phyloP scores from a whole-genome alignment of 148 eudicot genomes.

The Nyssa sinensis region DNA sequence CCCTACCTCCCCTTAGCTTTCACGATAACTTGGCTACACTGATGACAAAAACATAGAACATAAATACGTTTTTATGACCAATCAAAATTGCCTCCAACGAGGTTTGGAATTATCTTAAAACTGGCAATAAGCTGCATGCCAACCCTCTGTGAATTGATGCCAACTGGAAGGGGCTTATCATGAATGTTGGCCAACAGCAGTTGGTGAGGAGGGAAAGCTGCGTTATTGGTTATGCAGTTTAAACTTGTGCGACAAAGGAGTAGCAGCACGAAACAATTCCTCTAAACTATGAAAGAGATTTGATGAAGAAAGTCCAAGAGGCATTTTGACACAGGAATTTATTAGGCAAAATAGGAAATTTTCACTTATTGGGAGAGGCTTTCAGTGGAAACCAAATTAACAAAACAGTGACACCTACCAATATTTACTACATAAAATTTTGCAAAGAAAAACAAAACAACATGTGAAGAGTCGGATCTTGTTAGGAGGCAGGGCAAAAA shows the following conservation, averaged over 20 bases:
- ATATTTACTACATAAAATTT: too few species aligned
- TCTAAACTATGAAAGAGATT: not conserved
- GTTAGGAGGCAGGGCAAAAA: too few species aligned
- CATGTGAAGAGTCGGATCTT: too few species aligned
- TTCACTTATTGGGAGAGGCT: not conserved
- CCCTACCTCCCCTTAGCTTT: too few species aligned
- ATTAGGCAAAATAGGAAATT: not conserved
- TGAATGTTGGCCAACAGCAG: not conserved
- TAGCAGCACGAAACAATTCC: not conserved
- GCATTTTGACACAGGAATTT: not conserved
- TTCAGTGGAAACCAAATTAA: not conserved
- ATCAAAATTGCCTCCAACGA: too few species aligned
- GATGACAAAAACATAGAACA: not conserved
- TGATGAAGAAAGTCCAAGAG: not conserved
- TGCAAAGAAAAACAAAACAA: too few species aligned
- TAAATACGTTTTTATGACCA: too few species aligned
- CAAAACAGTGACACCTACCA: not conserved
- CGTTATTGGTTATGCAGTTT: not conserved
- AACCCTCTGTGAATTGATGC: not conserved
- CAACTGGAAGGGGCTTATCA: not conserved
- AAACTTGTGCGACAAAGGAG: not conserved
- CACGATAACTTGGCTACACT: not conserved
- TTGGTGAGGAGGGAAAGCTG: not conserved
- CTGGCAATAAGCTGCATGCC: not conserved
- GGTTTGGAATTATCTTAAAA: too few species aligned